Percentiles rank a stretch among this genome's conserved stretches.
phyloP scores from a whole-genome alignment of 768 basidiomycete species.

The Multifurca ochricompacta region DNA sequence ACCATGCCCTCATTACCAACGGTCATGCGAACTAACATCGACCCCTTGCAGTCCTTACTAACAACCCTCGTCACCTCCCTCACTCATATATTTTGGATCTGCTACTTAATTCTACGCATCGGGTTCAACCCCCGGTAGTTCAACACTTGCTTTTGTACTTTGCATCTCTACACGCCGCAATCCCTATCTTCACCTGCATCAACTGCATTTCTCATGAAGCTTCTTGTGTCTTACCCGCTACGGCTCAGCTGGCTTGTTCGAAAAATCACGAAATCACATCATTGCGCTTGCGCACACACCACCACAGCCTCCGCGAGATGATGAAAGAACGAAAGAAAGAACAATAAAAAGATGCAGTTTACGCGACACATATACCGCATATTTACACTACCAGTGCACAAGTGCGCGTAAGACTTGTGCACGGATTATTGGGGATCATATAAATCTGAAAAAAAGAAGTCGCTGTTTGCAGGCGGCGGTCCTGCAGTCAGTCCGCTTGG shows the following conservation, averaged over 20 bases:
- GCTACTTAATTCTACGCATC: conserved; percentile 7
- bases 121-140: conserved; percentile 22
- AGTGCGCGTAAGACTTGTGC: not conserved
- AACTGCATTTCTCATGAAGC: conserved; percentile 26
- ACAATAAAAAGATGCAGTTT: not conserved
- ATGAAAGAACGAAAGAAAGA: not conserved
- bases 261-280: conserved; percentile 2
- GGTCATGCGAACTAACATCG: conserved; percentile 19
- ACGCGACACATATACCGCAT: not conserved
- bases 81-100: not conserved
- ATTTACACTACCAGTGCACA: not conserved
- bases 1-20: conserved; percentile 18
- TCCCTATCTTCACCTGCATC: conserved; percentile 26
- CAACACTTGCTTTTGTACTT: conserved; percentile 15
- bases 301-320: not conserved
- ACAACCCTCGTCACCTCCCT: conserved; percentile 21
- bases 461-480: conserved; percentile 67
- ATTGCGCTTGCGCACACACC: not conserved
- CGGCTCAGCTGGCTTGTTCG: not conserved
- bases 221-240: conserved; percentile 8
- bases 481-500: conserved; percentile 74
- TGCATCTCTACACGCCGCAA: conserved; percentile 20
- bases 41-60: not conserved
- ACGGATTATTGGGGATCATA: conserved; percentile 20
- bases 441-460: conserved; percentile 80